These are phyloP conservation scores for Alternaria infectoria DNA, from an alignment of 2,329 filamentous ascomycete species.

Conservation along the genomic window DNA sequence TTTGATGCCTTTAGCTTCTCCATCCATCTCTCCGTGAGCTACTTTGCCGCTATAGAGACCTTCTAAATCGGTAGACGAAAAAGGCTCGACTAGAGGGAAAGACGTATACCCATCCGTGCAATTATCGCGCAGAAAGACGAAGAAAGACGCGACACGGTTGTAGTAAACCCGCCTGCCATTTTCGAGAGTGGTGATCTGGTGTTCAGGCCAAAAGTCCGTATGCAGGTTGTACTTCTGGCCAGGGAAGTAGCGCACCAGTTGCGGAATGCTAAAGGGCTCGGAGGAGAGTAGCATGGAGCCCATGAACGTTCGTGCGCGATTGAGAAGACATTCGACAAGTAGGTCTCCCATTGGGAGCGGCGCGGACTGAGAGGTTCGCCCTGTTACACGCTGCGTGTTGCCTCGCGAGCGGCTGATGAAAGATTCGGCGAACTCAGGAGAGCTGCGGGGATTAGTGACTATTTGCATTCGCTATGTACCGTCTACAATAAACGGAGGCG, in stretches of 20 bases:
- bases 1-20: constrained; percentile 45
- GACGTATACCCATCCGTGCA: constrained; percentile 33
- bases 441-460: constrained; percentile 12
- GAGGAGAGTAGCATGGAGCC: constrained; percentile 27
- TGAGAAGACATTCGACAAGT: constrained; percentile 30
- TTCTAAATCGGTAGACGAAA: constrained; percentile 8
- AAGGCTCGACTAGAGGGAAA: constrained; percentile 26
- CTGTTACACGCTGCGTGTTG: constrained; percentile 19
- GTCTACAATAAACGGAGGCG: not conserved
- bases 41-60: constrained; percentile 18
- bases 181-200: constrained; percentile 21
- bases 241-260: constrained; percentile 33
- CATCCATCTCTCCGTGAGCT: constrained; percentile 23
- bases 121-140: constrained; percentile 33
- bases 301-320: constrained; percentile 32
- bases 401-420: constrained; percentile 28
- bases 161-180: constrained; percentile 18
- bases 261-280: constrained; percentile 30
- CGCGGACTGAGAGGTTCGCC: constrained; percentile 34
- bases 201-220: constrained; percentile 32
- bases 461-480: not conserved
- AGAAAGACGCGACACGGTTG: constrained; percentile 34
- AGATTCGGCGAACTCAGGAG: constrained; percentile 26
- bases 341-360: constrained; percentile 23
- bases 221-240: constrained; percentile 34